These are phyloP conservation scores for Acacia acuminata DNA, from an alignment of 306 rosid species.

Conservation along the genomic window DNA sequence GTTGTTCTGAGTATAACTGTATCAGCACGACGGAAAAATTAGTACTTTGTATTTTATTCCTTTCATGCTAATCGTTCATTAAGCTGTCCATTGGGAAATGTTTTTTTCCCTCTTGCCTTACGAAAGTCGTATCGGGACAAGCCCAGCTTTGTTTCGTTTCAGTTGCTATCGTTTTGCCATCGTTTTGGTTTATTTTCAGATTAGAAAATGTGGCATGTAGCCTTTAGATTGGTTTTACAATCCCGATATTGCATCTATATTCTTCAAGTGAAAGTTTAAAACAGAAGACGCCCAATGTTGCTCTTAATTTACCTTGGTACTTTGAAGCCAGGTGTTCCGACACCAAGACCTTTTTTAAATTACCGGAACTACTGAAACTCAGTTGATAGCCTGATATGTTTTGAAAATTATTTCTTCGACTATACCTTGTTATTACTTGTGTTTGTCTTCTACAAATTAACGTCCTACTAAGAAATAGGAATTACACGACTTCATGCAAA, in stretches of 20 bases:
- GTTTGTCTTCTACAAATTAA: neutral
- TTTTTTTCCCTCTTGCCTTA: neutral
- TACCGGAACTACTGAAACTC: neutral
- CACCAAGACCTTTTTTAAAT: neutral
- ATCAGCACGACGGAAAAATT: neutral
- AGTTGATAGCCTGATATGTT: neutral
- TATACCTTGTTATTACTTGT: neutral
- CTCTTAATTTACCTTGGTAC: neutral
- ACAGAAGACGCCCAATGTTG: neutral
- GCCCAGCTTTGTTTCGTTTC: neutral
- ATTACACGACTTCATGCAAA: neutral
- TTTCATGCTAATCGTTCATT: neutral
- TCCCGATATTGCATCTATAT: neutral
- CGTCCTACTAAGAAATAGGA: neutral
- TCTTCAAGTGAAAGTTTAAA: neutral
- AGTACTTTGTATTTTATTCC: neutral
- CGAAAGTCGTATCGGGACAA: neutral
- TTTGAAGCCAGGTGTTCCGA: neutral
- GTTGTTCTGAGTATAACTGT: neutral
- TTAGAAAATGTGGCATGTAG: neutral
- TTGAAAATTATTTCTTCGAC: neutral
- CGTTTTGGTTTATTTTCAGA: neutral
- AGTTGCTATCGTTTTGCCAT: neutral
- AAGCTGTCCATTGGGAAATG: neutral
- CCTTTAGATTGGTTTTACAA: conserved; percentile 2